Percentiles rank a stretch among this genome's conserved stretches.
phyloP scores from a whole-genome alignment of 495 filamentous ascomycete genomes.

The Patellaria atrata region DNA sequence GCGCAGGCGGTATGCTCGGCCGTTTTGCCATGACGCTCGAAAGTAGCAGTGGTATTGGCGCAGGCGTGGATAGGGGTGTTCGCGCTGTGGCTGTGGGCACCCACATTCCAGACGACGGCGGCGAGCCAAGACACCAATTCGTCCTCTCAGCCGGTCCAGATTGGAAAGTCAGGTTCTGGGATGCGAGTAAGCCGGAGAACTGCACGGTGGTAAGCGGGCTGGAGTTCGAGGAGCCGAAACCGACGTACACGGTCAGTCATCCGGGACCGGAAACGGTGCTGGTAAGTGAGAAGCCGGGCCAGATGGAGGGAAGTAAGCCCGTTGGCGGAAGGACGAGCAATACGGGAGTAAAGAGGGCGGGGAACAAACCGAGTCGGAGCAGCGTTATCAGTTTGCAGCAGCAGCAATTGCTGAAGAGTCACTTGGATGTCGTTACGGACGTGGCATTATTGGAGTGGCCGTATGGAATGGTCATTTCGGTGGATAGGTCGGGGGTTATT shows the following conservation, averaged over 20 bases:
- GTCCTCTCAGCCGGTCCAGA: conserved; percentile 79
- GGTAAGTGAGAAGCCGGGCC: conserved; percentile 48
- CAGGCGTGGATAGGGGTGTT: conserved; percentile 36
- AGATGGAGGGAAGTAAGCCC: conserved; percentile 14
- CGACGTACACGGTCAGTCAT: conserved; percentile 57
- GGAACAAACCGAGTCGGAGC: conserved; percentile 43
- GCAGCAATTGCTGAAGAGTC: conserved; percentile 62
- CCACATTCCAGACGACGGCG: conserved; percentile 40
- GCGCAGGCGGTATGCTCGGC: conserved; percentile 73
- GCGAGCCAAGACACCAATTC: conserved; percentile 47
- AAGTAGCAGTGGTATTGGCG: conserved; percentile 35
- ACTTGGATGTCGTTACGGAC: conserved; percentile 80
- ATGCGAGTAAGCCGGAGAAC: conserved; percentile 54
- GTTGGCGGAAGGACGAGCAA: conserved; percentile 23
- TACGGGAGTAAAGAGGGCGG: conserved; percentile 11
- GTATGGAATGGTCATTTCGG: conserved; percentile 84
- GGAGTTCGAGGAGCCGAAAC: conserved; percentile 52
- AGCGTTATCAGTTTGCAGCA: conserved; percentile 85
- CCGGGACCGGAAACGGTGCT: conserved; percentile 53
- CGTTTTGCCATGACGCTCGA: conserved; percentile 62
- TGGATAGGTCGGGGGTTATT: conserved; percentile 80
- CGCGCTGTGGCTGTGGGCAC: conserved; percentile 37
- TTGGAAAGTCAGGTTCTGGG: conserved; percentile 89
- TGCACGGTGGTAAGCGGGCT: conserved; percentile 69
- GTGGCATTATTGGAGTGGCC: conserved; percentile 76